Base-by-base conservation (phyloP, 2,329 filamentous ascomycete species). In the Sarocladium oryzae region DNA sequence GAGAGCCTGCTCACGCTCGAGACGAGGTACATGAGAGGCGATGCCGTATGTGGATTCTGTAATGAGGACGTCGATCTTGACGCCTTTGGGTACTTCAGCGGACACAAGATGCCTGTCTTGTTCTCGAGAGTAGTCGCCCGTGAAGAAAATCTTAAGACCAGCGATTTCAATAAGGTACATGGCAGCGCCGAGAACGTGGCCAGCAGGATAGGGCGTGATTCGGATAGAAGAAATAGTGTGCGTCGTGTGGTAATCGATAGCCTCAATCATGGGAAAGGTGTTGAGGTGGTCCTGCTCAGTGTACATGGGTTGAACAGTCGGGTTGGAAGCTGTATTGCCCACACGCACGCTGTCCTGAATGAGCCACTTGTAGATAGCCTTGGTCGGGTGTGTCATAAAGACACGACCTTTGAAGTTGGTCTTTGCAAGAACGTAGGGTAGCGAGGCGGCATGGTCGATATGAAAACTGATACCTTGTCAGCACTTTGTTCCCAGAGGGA, bases 291-390 rank as follows among this genome's bases (percentile, higher is more conserved):
- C 93, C 60, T 92, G 86, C 69, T 99, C 93, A 1, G 89, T 96
- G 66, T 96, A 99, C 41, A 97, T 82, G 63, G 89, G 76, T 76
- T 93, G 78, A 61, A 88, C 76, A 0, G 75, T 76, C 51, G 76
- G 72, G 57, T 81, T 80, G 9, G 80, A 82, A 2, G 81, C 82
- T 4, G 79, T 84, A 62, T 84, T 87, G 65, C 86, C 86, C 26
- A 99, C 91, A 53, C 93, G 85, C 40, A 99, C 89, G 58, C 90
- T 95, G 69, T 99, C 93, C 68, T 96, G 90, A 56, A 97, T 96
- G 49, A 97, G 82, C 92, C 93, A 97, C 72, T 97, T 97, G 79
- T 99, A 99, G 66, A 99, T 99, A 60, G 93, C 93, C 69, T 99
- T 97, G 43, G 93, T 99, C 2, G 93, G 90, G 74, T 99, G 93